phyloP scores from a whole-genome alignment of 2,329 filamentous ascomycete species.

The Colletotrichum navitas region DNA sequence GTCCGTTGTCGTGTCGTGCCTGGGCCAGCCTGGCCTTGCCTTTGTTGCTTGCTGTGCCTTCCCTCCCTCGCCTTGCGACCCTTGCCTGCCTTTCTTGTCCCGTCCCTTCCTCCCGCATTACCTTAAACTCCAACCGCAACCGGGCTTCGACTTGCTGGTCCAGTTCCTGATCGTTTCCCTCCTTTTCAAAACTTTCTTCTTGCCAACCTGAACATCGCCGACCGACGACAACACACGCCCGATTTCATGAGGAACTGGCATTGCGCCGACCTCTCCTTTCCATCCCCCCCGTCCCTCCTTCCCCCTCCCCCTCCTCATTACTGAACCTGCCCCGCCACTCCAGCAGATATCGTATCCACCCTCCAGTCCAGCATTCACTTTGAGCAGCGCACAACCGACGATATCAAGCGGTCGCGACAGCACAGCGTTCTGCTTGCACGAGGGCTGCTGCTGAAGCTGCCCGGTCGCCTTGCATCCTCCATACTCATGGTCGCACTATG shows the following conservation, averaged over 20 bases:
- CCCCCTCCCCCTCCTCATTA: conserved; percentile 4
- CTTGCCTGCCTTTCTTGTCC: conserved; percentile 36
- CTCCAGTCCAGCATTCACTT: not conserved
- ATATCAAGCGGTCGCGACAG: conserved; percentile 27
- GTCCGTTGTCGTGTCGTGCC: conserved; percentile 25
- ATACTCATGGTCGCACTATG: conserved; percentile 63
- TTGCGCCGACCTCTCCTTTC: conserved; percentile 31
- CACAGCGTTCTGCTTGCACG: conserved; percentile 25
- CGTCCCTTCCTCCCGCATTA: conserved; percentile 40
- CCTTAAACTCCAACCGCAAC: conserved; percentile 35
- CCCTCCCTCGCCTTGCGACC: conserved; percentile 31
- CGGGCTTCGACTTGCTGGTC: conserved; percentile 11
- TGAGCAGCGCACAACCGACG: conserved; percentile 6
- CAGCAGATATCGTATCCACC: conserved; percentile 15
- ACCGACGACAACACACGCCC: conserved; percentile 1
- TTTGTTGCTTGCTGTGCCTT: conserved; percentile 29
- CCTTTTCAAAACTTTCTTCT: not conserved
- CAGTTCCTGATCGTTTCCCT: conserved; percentile 1
- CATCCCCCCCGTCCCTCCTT: not conserved
- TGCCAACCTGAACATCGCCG: not conserved
- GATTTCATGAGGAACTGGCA: conserved; percentile 27
- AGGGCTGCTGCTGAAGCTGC: conserved; percentile 53
- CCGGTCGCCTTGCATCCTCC: conserved; percentile 47
- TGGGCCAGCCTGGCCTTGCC: conserved; percentile 30
- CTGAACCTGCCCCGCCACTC: conserved; percentile 32